Evolutionary conservation across 129 eudicot species (phyloP), one percentile per base, ranked within the genome.

Genomic region (Apium graveolens): DNA sequence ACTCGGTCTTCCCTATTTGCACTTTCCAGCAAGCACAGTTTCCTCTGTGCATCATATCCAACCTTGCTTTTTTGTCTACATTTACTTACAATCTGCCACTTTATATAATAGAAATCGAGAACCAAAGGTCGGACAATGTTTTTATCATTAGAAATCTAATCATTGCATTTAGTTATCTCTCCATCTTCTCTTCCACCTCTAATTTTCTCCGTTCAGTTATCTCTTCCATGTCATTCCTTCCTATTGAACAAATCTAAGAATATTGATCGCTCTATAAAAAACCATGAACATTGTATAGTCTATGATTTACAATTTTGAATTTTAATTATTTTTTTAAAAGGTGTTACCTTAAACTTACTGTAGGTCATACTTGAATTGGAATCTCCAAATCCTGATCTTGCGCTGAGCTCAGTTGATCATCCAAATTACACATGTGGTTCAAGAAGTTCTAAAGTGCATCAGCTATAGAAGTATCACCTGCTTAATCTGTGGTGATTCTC

Each of bases 331-430:
- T 38, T 55, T 39, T 8, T 24, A 11, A 76, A 45, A 2, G 46
- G 5, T 76, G 31, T 42, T 46, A 32, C 49, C 48, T 41, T 63
- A 2, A 41, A 44, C 24, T 79, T 27, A 35, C 20, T 39, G 11
- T 16, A 93, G 98, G 89, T 89, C 53, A 72, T 95, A 44, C 86
- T 91, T 9, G 98, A 95, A 86, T 76, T 95, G 38, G 97, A 95
- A 37, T 82, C 89, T 38, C 93, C 97, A 26, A 84, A 83, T 34
- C 80, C 84, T 45, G 86, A 95, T 76, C 92, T 90, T 43, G 83
- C 49, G 78, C 86, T 95, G 79, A 87, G 73, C 74, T 95, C 89
- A 37, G 92, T 91, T 26, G 89, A 88, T 62, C 84, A 87, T n/a
- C 84, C 92, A 31, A 91, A 95, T 83, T 95, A 87, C 90, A 84